Evolutionary conservation across 768 basidiomycete species (phyloP).

Genomic region (Mycena venus): DNA sequence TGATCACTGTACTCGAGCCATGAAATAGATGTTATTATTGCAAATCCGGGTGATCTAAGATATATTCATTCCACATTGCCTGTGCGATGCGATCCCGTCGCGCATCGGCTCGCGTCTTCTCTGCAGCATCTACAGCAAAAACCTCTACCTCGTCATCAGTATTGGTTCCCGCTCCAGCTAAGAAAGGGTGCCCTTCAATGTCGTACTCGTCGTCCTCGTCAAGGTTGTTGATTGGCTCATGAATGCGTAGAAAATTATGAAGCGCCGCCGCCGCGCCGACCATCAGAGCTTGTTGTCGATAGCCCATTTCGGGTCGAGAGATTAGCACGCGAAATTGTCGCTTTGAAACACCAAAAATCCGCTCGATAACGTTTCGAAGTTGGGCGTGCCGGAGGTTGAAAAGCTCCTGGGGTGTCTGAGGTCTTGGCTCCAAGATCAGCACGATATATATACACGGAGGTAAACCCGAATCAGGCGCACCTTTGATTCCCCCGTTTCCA

Average conservation of each 20-base stretch:
- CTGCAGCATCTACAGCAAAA: background rate
- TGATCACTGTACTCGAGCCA: background rate
- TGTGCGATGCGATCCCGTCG: conserved; percentile 11
- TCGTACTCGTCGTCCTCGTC: conserved; percentile 20
- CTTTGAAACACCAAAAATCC: conserved; percentile 21
- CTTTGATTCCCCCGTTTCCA: conserved; percentile 30
- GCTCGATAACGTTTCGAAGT: conserved; percentile 19
- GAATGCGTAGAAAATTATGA: conserved; percentile 41
- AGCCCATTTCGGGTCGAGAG: conserved; percentile 21
- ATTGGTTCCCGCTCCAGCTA: background rate
- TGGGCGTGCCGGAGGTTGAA: conserved; percentile 26
- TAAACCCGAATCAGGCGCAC: no score
- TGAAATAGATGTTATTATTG: background rate
- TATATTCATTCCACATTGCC: conserved; percentile 10
- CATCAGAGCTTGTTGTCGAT: conserved; percentile 32
- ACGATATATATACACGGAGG: no score
- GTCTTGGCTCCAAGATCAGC: background rate
- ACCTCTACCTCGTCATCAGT: background rate
- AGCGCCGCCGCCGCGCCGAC: conserved; percentile 34
- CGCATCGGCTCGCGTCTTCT: conserved; percentile 12
- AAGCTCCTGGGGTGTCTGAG: background rate
- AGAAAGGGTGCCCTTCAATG: conserved; percentile 16
- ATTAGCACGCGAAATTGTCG: conserved; percentile 15
- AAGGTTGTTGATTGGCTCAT: conserved; percentile 23
- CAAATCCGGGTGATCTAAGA: conserved; percentile 16